phyloP scores from a whole-genome alignment of 306 rosid genomes.

The Ochetophila trinervis region DNA sequence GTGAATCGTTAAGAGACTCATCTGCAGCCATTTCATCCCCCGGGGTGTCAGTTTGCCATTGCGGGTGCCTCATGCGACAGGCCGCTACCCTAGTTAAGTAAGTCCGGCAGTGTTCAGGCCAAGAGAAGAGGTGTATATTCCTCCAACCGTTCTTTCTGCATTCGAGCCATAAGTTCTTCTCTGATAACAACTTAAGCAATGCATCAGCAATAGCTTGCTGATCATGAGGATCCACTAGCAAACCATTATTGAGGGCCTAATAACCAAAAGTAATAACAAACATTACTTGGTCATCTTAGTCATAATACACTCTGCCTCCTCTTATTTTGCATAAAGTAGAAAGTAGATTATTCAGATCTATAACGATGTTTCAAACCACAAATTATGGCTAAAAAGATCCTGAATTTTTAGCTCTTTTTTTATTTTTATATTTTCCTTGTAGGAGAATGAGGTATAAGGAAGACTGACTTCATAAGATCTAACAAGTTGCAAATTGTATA shows the following conservation, averaged over 20 bases:
- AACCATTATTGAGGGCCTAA: constrained; percentile 62
- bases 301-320: neutral
- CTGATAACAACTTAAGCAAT: constrained; percentile 56
- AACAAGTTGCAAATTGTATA: neutral
- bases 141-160: constrained; percentile 67
- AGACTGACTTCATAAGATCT: constrained; percentile 6
- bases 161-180: constrained; percentile 60
- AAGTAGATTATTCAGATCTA: constrained; percentile 10
- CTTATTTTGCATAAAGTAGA: constrained; percentile 4
- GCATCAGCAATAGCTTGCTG: constrained; percentile 59
- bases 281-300: constrained; percentile 7
- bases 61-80: constrained; percentile 74
- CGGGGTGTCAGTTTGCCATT: constrained; percentile 67
- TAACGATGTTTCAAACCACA: neutral
- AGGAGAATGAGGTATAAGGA: neutral
- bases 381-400: neutral
- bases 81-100: constrained; percentile 66
- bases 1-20: constrained; percentile 60
- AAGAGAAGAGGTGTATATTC: constrained; percentile 65
- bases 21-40: constrained; percentile 49
- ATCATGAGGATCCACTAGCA: constrained; percentile 75
- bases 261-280: constrained; percentile 17
- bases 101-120: constrained; percentile 77
- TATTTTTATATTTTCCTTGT: constrained; percentile 8
- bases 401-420: neutral